These are phyloP conservation scores for Dactylorhiza incarnata DNA, from an alignment of 106 monocot species.

Conservation along the genomic window DNA sequence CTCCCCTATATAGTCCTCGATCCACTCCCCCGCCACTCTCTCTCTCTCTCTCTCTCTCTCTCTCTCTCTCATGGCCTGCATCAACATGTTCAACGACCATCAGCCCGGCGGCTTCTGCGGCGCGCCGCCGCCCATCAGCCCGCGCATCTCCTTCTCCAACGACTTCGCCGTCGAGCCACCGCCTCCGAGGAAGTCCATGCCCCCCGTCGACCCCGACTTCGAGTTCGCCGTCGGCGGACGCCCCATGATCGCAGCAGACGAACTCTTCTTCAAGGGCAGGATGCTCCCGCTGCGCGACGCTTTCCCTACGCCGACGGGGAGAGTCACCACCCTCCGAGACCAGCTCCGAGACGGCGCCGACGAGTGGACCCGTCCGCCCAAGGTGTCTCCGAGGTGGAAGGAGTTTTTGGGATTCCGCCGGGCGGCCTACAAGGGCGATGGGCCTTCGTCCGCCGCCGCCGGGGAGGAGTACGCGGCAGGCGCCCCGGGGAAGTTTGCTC, in stretches of 20 bases:
- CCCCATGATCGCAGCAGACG: conserved; percentile 71
- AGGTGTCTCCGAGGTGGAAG: conserved; percentile 32
- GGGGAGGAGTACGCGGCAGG: not conserved
- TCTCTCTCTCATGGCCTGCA: conserved; percentile 35
- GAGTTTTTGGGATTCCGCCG: conserved; percentile 41
- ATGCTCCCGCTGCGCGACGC: conserved; percentile 31
- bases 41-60: not conserved
- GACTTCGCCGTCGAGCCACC: conserved; percentile 50
- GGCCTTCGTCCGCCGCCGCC: not conserved
- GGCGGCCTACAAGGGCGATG: conserved; percentile 16
- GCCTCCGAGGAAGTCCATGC: not conserved
- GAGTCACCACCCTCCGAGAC: conserved; percentile 43
- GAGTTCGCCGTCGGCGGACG: conserved; percentile 60
- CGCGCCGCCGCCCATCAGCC: conserved; percentile 26
- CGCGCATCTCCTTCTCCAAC: conserved; percentile 73
- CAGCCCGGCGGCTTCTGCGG: not conserved
- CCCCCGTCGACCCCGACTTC: conserved; percentile 35
- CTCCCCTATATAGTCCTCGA: not conserved
- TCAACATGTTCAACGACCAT: conserved; percentile 54
- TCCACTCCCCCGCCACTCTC: not conserved
- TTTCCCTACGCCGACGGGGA: not conserved
- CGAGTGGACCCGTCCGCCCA: conserved; percentile 13
- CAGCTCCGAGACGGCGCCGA: conserved; percentile 26
- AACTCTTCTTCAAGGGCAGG: conserved; percentile 67
- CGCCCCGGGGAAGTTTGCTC: not conserved